Evolutionary conservation across 768 basidiomycete species (phyloP).

Genomic region (Collybia nuda): DNA sequence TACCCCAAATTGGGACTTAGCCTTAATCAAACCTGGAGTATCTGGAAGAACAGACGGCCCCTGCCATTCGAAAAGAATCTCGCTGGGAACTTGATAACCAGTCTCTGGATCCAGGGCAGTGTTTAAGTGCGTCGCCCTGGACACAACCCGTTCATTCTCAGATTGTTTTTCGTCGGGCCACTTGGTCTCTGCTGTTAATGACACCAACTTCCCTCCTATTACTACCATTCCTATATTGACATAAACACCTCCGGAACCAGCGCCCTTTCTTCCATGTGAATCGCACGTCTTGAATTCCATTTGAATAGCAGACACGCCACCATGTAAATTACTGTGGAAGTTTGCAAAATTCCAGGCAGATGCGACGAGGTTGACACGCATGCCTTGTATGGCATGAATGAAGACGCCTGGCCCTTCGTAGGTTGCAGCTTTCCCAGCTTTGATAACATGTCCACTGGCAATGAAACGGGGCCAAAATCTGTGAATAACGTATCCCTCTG

Average conservation of each 20-base stretch:
- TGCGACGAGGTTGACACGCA: constrained; percentile 94
- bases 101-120: constrained; percentile 73
- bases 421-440: constrained; percentile 57
- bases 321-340: constrained; percentile 78
- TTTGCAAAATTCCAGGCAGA: constrained; percentile 93
- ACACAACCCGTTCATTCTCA: constrained; percentile 46
- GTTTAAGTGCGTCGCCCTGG: constrained; percentile 65
- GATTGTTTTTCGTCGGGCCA: constrained; percentile 61
- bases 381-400: constrained; percentile 96
- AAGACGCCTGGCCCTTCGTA: constrained; percentile 78
- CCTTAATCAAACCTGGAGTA: constrained; percentile 53
- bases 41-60: constrained; percentile 61
- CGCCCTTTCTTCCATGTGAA: constrained; percentile 73
- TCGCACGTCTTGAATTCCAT: constrained; percentile 95
- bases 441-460: constrained; percentile 66
- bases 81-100: constrained; percentile 71
- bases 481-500: constrained; percentile 87
- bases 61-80: constrained; percentile 76
- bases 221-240: constrained; percentile 88
- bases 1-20: constrained; percentile 55
- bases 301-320: constrained; percentile 82
- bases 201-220: constrained; percentile 71
- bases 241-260: constrained; percentile 79
- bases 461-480: constrained; percentile 83
- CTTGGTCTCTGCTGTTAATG: constrained; percentile 78